Evolutionary conservation across 2,329 filamentous ascomycete genomes (phyloP), one percentile per base, ranked within the genome.

Genomic region (Ophioceras dolichostomum): DNA sequence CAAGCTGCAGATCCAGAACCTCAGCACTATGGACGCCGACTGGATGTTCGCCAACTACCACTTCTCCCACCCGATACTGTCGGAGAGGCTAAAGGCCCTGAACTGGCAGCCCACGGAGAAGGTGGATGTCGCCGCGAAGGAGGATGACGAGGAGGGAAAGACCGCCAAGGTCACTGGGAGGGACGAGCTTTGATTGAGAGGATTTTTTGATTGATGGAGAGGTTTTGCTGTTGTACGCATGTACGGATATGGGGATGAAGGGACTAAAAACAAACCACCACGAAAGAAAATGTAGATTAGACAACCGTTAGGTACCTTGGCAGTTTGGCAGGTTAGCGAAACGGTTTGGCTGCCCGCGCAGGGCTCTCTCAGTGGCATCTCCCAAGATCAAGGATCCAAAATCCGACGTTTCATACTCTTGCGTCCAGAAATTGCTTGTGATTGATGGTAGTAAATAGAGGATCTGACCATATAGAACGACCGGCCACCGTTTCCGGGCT

Each of bases 31-130:
- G 89, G 91, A 98, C 52, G 91, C 91, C 20, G 93, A 98, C 62
- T 94, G 84, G 83, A 78, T 95, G 73, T 98, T 94, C 61, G 91
- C 91, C 38, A 93, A 82, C 62, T 98, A 96, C 69, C 88, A 98
- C 65, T 95, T 93, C 70, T 95, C 89, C 18, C 91, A 98, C 62
- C 91, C 91, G 1, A 95, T 96, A 47, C 68, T 98, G 47, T 83
- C 88, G 2, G 93, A 98, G 71, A 78, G 91, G 51, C 70, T 98
- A 51, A 85, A 83, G 59, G 91, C 89, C 2, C 72, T 98, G 42
- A 80, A 84, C 46, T 98, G 89, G 88, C 78, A 79, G 53, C 77
- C 84, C 36, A 64, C 59, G 13, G 57, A 63, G 41, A 68, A 64
- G 45, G 59, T 70, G 16, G 57, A 55, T 8, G 47, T 46, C 2